Conservation (phyloP, 208 protist genomes). For the Trypanosoma platydactyli region DNA sequence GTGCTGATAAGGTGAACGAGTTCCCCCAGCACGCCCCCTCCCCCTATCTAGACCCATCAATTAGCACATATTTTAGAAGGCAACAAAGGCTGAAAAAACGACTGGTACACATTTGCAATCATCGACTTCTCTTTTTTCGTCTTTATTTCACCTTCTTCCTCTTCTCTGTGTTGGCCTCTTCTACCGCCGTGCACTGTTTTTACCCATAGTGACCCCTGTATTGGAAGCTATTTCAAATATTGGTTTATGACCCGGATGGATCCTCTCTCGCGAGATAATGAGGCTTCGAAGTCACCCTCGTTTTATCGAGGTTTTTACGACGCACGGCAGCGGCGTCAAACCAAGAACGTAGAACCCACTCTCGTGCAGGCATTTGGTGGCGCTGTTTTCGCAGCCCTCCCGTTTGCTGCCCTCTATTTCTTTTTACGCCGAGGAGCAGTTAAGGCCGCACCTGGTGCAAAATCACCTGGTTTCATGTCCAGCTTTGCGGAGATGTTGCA, state of each 20-base stretch:
- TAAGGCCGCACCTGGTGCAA: slow-evolving; percentile 24
- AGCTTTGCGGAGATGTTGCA: slow-evolving; percentile 63
- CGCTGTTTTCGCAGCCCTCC: slow-evolving; percentile 54
- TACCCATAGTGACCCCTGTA: no score
- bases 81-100: no score
- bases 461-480: slow-evolving; percentile 38
- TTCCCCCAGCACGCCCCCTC: no score
- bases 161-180: background rate
- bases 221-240: no score
- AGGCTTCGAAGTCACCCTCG: slow-evolving; percentile 28
- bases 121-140: no score
- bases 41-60: no score
- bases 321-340: slow-evolving; percentile 74
- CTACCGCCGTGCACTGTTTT: background rate
- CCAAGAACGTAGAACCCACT: slow-evolving; percentile 69
- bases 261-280: slow-evolving; percentile 19
- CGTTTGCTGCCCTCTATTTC: slow-evolving; percentile 61
- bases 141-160: background rate
- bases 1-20: no score
- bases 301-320: slow-evolving; percentile 86
- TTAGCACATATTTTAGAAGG: no score
- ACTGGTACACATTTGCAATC: no score
- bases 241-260: slow-evolving; percentile 14
- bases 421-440: slow-evolving; percentile 48
- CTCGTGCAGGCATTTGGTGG: slow-evolving; percentile 50